phyloP scores from a whole-genome alignment of 1,139 yeast genomes.

The Spencermartinsiella ligniputridi region DNA sequence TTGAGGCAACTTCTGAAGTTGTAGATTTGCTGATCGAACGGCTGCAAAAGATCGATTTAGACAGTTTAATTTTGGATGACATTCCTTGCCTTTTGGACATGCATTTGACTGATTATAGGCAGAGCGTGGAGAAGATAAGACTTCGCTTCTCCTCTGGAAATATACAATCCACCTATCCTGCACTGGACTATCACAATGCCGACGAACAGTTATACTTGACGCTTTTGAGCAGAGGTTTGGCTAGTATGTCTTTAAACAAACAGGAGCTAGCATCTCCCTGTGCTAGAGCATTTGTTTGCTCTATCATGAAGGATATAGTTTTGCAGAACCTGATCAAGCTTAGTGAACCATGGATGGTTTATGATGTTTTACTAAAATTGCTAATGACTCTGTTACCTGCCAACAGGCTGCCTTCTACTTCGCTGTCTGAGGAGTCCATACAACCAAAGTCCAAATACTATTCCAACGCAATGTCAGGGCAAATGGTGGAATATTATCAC shows the following conservation, averaged over 20 bases:
- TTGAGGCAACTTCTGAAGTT: slow-evolving; percentile 9
- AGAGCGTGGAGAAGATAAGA: background rate
- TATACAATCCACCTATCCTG: background rate
- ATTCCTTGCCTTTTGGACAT: slow-evolving; percentile 39
- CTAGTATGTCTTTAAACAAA: slow-evolving; percentile 37
- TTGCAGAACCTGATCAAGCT: slow-evolving; percentile 40
- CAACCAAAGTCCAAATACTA: background rate
- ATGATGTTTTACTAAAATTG: slow-evolving; percentile 38
- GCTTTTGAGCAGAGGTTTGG: slow-evolving; percentile 34
- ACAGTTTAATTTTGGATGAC: slow-evolving; percentile 39
- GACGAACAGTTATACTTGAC: slow-evolving; percentile 33
- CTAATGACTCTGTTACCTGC: slow-evolving; percentile 15
- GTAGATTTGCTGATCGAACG: slow-evolving; percentile 11
- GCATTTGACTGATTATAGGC: slow-evolving; percentile 31
- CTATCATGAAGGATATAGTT: slow-evolving; percentile 41
- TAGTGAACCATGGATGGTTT: slow-evolving; percentile 43
- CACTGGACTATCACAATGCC: slow-evolving; percentile 12
- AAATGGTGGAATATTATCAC: background rate
- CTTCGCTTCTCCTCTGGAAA: background rate
- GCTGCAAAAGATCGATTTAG: slow-evolving; percentile 28
- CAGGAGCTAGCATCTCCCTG: slow-evolving; percentile 38
- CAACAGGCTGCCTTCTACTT: background rate
- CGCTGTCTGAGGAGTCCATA: background rate
- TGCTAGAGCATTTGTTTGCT: slow-evolving; percentile 36
- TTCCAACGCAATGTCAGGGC: background rate